phyloP scores from a whole-genome alignment of 225 moss, liverwort and hornwort species.

The Pseudoscleropodium purum region DNA sequence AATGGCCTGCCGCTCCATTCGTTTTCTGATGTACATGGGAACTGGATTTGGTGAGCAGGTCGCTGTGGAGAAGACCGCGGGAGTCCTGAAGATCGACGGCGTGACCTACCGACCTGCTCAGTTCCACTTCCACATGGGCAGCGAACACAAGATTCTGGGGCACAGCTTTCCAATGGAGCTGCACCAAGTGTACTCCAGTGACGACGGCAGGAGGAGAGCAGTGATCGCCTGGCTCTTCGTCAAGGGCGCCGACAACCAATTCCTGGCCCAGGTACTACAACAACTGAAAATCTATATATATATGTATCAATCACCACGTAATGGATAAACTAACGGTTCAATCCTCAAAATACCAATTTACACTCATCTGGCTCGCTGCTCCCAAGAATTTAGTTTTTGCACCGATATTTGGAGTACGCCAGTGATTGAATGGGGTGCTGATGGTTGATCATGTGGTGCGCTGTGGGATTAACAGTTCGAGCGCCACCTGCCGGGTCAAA shows the following conservation, averaged over 20 bases:
- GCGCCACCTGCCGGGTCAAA: neutral
- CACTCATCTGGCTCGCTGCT: neutral
- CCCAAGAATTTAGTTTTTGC: neutral
- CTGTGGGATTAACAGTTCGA: neutral
- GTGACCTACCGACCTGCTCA: slow-evolving; percentile 19
- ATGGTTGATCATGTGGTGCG: no score
- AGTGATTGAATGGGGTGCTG: neutral
- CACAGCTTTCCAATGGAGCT: slow-evolving; percentile 55
- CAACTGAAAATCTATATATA: neutral
- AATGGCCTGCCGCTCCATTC: neutral
- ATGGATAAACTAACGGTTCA: neutral
- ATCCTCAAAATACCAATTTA: neutral
- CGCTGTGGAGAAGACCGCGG: neutral
- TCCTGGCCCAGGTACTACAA: slow-evolving; percentile 21
- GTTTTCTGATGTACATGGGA: neutral
- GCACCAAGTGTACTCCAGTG: slow-evolving; percentile 44
- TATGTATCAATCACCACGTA: neutral
- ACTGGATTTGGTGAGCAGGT: neutral
- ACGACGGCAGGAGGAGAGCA: neutral
- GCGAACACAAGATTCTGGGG: slow-evolving; percentile 48
- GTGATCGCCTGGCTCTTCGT: slow-evolving; percentile 50
- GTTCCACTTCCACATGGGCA: slow-evolving; percentile 61
- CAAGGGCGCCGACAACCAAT: slow-evolving; percentile 9
- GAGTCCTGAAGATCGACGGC: slow-evolving; percentile 9
- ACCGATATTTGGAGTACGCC: neutral